phyloP scores from a whole-genome alignment of 1,139 yeast genomes.

The Taiozyma sp. region DNA sequence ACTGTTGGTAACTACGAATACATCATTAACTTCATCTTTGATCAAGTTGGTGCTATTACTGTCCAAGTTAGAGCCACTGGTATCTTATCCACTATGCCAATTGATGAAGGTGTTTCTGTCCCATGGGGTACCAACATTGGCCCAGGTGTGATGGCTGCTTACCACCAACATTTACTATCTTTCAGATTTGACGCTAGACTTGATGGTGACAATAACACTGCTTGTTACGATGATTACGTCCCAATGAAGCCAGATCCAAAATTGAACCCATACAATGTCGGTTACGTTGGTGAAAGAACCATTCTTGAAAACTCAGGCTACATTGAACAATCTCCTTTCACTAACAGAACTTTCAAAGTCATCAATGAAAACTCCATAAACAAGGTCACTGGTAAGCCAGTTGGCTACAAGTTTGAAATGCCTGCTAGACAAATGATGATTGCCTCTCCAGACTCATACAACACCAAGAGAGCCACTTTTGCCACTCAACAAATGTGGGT shows the following conservation, averaged over 20 bases:
- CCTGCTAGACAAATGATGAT: conserved; percentile 69
- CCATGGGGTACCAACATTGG: conserved; percentile 85
- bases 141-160: conserved; percentile 83
- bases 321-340: conserved; percentile 70
- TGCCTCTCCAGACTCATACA: conserved; percentile 46
- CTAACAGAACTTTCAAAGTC: conserved; percentile 73
- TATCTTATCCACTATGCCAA: conserved; percentile 77
- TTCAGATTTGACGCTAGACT: conserved; percentile 85
- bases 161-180: conserved; percentile 82
- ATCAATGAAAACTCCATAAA: conserved; percentile 74
- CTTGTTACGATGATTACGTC: conserved; percentile 68
- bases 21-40: conserved; percentile 69
- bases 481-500: conserved; percentile 60
- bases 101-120: conserved; percentile 66
- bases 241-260: conserved; percentile 53
- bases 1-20: conserved; percentile 92
- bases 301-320: conserved; percentile 67
- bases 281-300: conserved; percentile 61
- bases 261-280: conserved; percentile 68
- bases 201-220: conserved; percentile 80
- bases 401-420: conserved; percentile 74
- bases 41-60: conserved; percentile 78
- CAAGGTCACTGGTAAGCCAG: conserved; percentile 71
- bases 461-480: conserved; percentile 50
- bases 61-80: conserved; percentile 89